phyloP scores from a whole-genome alignment of 345 rosid genomes.

The Aegle marmelos region DNA sequence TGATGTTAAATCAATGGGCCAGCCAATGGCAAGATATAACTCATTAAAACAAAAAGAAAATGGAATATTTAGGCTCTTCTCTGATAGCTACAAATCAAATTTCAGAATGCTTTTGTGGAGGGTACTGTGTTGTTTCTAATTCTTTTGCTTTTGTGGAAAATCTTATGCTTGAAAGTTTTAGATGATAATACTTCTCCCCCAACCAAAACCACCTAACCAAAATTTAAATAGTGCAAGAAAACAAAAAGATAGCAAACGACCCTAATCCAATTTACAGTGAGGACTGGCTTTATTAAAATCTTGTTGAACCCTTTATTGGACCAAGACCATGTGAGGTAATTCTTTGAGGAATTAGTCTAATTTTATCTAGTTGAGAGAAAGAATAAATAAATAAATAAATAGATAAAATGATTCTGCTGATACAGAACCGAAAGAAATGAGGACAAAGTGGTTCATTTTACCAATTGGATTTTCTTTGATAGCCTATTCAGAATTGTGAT shows the following conservation, averaged over 20 bases:
- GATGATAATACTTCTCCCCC: background rate
- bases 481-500: too few relatives aligned
- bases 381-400: background rate
- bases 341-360: constrained; percentile 7
- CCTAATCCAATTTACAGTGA: constrained; percentile 16
- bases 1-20: constrained; percentile 5
- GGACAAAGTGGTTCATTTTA: constrained; percentile 36
- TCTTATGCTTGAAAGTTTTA: background rate
- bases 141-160: background rate
- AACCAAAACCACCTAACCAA: constrained; percentile 53
- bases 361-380: background rate
- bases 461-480: constrained; percentile 15
- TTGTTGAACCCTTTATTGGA: constrained; percentile 11
- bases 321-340: constrained; percentile 30
- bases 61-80: background rate
- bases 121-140: background rate
- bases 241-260: constrained; percentile 42
- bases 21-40: background rate
- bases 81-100: background rate
- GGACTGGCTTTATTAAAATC: constrained; percentile 4
- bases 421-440: constrained; percentile 27
- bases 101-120: background rate
- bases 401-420: constrained; percentile 13
- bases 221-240: constrained; percentile 41
- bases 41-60: background rate